Conservation (phyloP, 805 yeast genomes). For the baker's yeast (Saccharomyces cerevisiae) region DNA sequence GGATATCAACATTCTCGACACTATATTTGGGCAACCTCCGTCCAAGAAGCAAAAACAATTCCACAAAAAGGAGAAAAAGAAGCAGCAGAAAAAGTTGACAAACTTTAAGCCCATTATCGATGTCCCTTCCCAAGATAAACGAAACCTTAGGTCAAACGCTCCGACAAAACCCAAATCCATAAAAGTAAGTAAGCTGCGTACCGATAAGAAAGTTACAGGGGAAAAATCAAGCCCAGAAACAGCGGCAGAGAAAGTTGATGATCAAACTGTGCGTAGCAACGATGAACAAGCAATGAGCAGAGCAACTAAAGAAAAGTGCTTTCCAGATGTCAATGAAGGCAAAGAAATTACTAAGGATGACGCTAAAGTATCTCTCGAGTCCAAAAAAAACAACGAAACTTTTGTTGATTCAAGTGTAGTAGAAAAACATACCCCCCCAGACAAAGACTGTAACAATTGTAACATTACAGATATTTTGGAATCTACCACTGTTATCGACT, state of each 20-base stretch:
- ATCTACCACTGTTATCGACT: conserved; percentile 3
- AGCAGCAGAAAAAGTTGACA: conserved; percentile 12
- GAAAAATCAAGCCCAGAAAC: not conserved
- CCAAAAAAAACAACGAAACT: not conserved
- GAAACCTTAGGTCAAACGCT: not conserved
- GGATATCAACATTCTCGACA: conserved; percentile 20
- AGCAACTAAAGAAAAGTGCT: not conserved
- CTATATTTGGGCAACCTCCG: conserved; percentile 14
- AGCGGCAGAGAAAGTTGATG: not conserved
- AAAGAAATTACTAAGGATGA: not conserved
- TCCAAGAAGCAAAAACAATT: not conserved
- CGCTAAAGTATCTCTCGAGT: not conserved
- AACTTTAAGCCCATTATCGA: conserved; percentile 12
- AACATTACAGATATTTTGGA: conserved; percentile 1
- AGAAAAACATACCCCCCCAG: not conserved
- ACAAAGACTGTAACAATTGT: not conserved
- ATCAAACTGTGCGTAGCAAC: not conserved
- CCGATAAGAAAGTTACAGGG: not conserved
- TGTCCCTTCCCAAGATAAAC: conserved; percentile 15
- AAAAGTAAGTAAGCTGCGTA: not conserved
- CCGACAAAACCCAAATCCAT: not conserved
- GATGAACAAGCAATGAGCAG: not conserved
- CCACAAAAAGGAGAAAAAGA: not conserved
- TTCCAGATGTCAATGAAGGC: not conserved
- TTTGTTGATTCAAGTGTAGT: not conserved